Evolutionary conservation across 73 alveolate genomes (phyloP).

Genomic region (Tetrahymena thermophila): DNA sequence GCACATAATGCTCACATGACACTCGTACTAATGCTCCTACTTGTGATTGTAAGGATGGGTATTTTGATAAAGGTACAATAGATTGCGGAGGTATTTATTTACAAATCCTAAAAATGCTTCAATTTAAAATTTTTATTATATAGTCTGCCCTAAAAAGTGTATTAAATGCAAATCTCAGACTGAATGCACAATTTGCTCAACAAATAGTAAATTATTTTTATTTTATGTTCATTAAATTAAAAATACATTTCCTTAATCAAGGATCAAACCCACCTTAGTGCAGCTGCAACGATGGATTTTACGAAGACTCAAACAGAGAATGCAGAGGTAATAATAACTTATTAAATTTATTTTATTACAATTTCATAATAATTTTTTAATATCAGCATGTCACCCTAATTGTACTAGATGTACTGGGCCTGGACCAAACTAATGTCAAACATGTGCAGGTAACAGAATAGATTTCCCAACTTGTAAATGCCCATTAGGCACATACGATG

Average conservation of each 20-base stretch:
- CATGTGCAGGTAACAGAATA: neutral
- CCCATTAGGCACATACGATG: neutral
- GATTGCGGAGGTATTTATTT: neutral
- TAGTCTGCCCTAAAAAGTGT: neutral
- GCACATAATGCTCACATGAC: neutral
- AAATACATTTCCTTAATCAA: neutral
- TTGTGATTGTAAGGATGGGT: neutral
- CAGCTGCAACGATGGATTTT: neutral
- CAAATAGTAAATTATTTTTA: neutral
- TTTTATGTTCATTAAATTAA: neutral
- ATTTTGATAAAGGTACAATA: neutral
- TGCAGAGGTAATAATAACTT: neutral
- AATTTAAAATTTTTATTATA: neutral
- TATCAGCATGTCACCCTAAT: neutral
- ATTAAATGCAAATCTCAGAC: neutral
- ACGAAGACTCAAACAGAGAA: neutral
- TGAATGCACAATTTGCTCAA: neutral
- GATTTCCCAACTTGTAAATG: neutral
- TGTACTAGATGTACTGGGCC: neutral
- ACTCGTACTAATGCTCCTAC: neutral
- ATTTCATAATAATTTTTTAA: neutral
- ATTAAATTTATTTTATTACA: neutral
- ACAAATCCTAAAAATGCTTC: neutral
- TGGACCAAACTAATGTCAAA: neutral
- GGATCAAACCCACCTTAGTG: neutral